Base-by-base conservation (phyloP, 192 early-diverging fungal species). In the Coemansia sp. region DNA sequence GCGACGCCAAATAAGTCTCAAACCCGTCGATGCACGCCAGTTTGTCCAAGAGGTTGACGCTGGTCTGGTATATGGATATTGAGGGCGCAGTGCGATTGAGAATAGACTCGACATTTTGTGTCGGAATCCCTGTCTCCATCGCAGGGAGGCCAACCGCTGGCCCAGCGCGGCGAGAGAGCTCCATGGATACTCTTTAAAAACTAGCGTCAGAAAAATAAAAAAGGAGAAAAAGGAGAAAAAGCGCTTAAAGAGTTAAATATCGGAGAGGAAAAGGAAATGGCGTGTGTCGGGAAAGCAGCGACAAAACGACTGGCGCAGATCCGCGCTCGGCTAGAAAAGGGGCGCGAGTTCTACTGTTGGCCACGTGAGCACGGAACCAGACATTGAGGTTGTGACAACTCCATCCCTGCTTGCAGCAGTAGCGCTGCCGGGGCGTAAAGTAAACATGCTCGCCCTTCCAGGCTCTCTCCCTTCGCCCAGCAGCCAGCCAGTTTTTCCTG, bases 21-120 rank as follows among this genome's bases (percentile, higher is more conserved):
- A 92, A 89, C 23, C 87, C 89, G 25, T 89, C 85, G 25, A 92
- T 90, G 66, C 84, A 83, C 20, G 87, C 84, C 16, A 92, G 85
- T 69, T 87, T 85, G 62, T 91, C 89, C 18, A 89, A 72, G 11
- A 91, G 82, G 50, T 86, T 85, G 33, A 86, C 73, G 78, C 89
- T 91, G 10, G 82, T 85, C 65, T 91, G 89, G 72, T 91, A 92
- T 59, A 92, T 81, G 2, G 91, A 92, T 20, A 79, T 68, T 11
- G 82, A 68, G 6, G 76, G 82, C 48, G 76, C 64, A 25, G 45
- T 72, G 68, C 76, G 70, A 42, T 79, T 79, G 42, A 79, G 71
- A 68, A 81, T 65, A 26, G 78, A 81, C 20, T 81, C 78, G 53
- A 75, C 64, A 45, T 81, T 81, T 45, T 81, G 78, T 33, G 73